Percentiles rank a stretch among this genome's conserved stretches.
Evolutionary conservation across 2,329 filamentous ascomycete genomes (phyloP).

Genomic region (Salinomyces thailandicus): DNA sequence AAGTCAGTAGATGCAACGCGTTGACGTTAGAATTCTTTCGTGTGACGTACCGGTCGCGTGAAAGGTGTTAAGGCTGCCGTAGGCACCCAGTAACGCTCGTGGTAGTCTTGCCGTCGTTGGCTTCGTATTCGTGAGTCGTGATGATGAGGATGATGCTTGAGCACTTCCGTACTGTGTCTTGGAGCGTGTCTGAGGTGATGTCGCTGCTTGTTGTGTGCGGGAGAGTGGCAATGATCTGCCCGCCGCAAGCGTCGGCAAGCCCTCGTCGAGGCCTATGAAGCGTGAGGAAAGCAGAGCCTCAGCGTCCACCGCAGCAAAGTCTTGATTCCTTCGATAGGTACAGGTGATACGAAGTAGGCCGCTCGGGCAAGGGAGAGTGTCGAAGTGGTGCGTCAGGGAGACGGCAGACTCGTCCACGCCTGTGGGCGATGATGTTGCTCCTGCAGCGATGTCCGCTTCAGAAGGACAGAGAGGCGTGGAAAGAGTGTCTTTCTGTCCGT

Average conservation of each 20-base stretch:
- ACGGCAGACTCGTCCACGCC: too few species aligned
- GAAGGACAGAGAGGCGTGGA: conserved; percentile 58
- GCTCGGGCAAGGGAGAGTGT: conserved; percentile 76
- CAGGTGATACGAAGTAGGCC: conserved; percentile 75
- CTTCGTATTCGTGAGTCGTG: background rate
- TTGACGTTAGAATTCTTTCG: too few species aligned
- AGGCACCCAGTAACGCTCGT: conserved; percentile 18
- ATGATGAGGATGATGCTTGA: background rate
- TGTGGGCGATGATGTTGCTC: conserved; percentile 3
- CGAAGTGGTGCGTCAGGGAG: too few species aligned
- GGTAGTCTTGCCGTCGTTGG: conserved; percentile 5
- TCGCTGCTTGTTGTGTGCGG: conserved; percentile 28
- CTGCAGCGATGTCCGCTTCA: conserved; percentile 37
- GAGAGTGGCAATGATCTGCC: conserved; percentile 26
- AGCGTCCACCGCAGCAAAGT: conserved; percentile 82
- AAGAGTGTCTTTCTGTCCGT: conserved; percentile 55
- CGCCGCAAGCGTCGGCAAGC: conserved; percentile 8
- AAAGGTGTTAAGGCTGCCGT: conserved; percentile 25
- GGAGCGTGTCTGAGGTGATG: background rate
- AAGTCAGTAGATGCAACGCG: too few species aligned
- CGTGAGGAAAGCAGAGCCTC: conserved; percentile 84
- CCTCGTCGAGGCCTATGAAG: conserved; percentile 81
- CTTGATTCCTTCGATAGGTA: conserved; percentile 77
- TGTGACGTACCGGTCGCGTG: conserved; percentile 13
- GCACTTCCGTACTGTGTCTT: conserved; percentile 15